Conservation (phyloP, 768 basidiomycete genomes). For the Asterophora lycoperdoides region DNA sequence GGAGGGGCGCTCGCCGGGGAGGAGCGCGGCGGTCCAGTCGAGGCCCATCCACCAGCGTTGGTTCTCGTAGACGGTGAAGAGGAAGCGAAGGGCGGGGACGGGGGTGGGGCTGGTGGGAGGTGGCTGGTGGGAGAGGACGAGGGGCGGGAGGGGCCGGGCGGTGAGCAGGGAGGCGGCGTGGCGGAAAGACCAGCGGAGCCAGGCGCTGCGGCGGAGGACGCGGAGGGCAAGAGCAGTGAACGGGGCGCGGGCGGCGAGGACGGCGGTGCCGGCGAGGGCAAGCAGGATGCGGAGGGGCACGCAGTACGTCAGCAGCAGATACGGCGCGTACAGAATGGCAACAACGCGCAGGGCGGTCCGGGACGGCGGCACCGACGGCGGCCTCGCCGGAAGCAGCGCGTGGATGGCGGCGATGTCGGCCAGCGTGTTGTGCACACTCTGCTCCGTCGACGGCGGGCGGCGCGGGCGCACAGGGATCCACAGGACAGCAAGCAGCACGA, state of each 20-base stretch:
- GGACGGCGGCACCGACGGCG: conserved; percentile 13
- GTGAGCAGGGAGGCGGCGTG: conserved; percentile 46
- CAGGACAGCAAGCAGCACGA: conserved; percentile 8
- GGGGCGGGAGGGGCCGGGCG: conserved; percentile 48
- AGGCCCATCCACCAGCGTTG: conserved; percentile 98
- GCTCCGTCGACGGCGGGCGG: conserved; percentile 46
- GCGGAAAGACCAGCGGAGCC: conserved; percentile 62
- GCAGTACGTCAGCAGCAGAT: conserved; percentile 58
- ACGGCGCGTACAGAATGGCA: conserved; percentile 57
- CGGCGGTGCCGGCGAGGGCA: conserved; percentile 38
- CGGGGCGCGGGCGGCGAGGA: conserved; percentile 63
- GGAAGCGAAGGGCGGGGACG: conserved; percentile 60
- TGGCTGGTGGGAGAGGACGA: conserved; percentile 31
- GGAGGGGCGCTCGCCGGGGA: conserved; percentile 85
- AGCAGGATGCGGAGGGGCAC: conserved; percentile 60
- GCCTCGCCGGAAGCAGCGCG: conserved; percentile 44
- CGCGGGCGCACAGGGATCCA: conserved; percentile 13
- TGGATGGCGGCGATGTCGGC: conserved; percentile 66
- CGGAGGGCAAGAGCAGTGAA: conserved; percentile 56
- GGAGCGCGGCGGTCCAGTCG: conserved; percentile 91
- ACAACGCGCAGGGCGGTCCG: conserved; percentile 45
- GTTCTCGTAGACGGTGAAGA: conserved; percentile 91
- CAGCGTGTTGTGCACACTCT: conserved; percentile 48
- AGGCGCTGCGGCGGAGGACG: conserved; percentile 59
- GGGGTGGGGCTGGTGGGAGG: conserved; percentile 27